These are phyloP conservation scores for Eudorina sp. DNA, from an alignment of 139 green algal genomes.

Conservation along the genomic window DNA sequence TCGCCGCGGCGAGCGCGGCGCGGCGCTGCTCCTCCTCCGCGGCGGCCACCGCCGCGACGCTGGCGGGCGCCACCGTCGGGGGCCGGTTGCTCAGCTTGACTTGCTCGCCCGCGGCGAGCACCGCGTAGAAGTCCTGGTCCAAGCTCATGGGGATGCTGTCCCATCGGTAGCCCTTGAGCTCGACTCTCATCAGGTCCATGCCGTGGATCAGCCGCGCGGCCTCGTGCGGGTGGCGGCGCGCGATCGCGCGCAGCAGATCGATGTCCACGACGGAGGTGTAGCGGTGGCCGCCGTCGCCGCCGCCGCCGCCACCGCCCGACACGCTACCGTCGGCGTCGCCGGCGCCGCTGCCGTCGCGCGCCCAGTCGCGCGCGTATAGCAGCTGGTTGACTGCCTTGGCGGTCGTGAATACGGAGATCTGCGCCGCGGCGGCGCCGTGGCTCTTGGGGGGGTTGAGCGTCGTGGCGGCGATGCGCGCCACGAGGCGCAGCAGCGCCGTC, in stretches of 20 bases:
- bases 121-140: slow-evolving; percentile 42
- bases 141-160: slow-evolving; percentile 41
- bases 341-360: background rate
- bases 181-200: slow-evolving; percentile 32
- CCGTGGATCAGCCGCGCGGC: slow-evolving; percentile 29
- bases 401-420: slow-evolving; percentile 36
- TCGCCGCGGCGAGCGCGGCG: background rate
- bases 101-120: background rate
- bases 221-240: slow-evolving; percentile 33
- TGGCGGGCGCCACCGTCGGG: slow-evolving; percentile 2
- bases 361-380: slow-evolving; percentile 42
- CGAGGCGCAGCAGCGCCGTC: slow-evolving; percentile 28
- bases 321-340: background rate
- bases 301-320: background rate
- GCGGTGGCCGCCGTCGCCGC: background rate
- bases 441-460: slow-evolving; percentile 25
- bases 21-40: background rate
- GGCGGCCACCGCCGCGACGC: slow-evolving; percentile 1
- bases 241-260: slow-evolving; percentile 27
- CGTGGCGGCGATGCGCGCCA: slow-evolving; percentile 33
- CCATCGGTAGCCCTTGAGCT: slow-evolving; percentile 27
- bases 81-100: background rate
- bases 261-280: slow-evolving; percentile 17
- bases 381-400: slow-evolving; percentile 45
- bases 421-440: background rate